Conservation (phyloP, 305 asterid species). For the Rubia balearica region DNA sequence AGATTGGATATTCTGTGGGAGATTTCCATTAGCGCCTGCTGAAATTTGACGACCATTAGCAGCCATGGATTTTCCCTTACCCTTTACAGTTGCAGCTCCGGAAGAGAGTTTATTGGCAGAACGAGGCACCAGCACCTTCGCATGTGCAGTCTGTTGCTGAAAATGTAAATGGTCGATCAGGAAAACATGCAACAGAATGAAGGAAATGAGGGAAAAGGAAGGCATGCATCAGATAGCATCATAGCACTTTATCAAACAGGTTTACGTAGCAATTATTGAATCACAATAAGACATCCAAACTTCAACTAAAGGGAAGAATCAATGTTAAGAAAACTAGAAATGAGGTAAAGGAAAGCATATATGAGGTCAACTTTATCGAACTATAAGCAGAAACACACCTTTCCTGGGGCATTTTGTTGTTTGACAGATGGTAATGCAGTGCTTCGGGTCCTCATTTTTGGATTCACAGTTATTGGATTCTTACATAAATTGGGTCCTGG, state of each 20-base stretch:
- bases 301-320: background rate
- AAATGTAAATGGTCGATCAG: background rate
- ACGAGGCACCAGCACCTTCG: slow-evolving; percentile 11
- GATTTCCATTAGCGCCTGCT: slow-evolving; percentile 9
- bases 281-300: background rate
- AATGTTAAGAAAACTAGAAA: background rate
- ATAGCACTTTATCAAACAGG: background rate
- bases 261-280: background rate
- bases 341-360: slow-evolving; percentile 4
- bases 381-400: slow-evolving; percentile 9
- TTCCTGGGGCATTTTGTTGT: slow-evolving; percentile 4
- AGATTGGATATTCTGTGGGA: background rate
- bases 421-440: slow-evolving; percentile 1
- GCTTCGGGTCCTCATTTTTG: slow-evolving; percentile 3
- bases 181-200: background rate
- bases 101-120: background rate
- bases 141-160: slow-evolving; percentile 4
- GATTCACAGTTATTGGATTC: background rate
- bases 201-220: background rate
- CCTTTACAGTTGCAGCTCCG: slow-evolving; percentile 1
- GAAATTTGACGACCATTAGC: slow-evolving; percentile 4
- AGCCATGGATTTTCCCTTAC: slow-evolving; percentile 1
- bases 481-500: slow-evolving; percentile 1
- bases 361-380: background rate
- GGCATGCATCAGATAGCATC: background rate